These are phyloP conservation scores for Ostreobium quekettii DNA, from an alignment of 139 green algal species.

Conservation along the genomic window DNA sequence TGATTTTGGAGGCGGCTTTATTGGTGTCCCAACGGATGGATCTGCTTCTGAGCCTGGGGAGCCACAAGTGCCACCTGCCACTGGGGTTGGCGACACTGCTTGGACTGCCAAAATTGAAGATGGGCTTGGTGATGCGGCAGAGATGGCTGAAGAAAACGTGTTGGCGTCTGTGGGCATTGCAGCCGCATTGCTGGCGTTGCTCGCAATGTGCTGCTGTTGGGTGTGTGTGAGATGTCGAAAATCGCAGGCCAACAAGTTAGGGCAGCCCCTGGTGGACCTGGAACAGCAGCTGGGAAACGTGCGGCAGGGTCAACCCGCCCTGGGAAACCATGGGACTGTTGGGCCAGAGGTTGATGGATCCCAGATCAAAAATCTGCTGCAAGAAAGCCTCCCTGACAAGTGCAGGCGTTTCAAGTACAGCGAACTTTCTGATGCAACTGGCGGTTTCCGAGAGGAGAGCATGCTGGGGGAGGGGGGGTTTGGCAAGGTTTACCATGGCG, in stretches of 20 bases:
- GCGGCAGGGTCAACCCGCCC: neutral
- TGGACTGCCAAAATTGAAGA: neutral
- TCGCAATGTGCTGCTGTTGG: neutral
- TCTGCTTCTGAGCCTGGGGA: no score
- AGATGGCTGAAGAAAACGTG: neutral
- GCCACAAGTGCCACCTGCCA: no score
- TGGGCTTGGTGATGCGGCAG: neutral
- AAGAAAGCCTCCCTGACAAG: neutral
- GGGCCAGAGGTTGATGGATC: neutral
- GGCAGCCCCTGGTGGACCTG: neutral
- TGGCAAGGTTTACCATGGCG: slow-evolving; percentile 39
- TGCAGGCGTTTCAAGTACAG: slow-evolving; percentile 17
- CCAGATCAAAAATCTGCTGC: neutral
- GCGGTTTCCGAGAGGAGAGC: slow-evolving; percentile 17
- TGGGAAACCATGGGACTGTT: neutral
- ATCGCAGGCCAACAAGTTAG: neutral
- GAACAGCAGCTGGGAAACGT: neutral
- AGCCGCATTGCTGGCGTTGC: neutral
- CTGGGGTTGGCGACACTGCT: no score
- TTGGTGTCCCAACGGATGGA: no score
- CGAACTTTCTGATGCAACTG: slow-evolving; percentile 24
- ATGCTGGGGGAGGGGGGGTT: slow-evolving; percentile 47
- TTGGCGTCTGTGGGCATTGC: neutral
- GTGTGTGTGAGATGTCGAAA: neutral
- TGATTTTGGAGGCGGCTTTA: neutral